Evolutionary conservation across 176 grass and related monocot species (phyloP).

Genomic region (Paspalum vaginatum): DNA sequence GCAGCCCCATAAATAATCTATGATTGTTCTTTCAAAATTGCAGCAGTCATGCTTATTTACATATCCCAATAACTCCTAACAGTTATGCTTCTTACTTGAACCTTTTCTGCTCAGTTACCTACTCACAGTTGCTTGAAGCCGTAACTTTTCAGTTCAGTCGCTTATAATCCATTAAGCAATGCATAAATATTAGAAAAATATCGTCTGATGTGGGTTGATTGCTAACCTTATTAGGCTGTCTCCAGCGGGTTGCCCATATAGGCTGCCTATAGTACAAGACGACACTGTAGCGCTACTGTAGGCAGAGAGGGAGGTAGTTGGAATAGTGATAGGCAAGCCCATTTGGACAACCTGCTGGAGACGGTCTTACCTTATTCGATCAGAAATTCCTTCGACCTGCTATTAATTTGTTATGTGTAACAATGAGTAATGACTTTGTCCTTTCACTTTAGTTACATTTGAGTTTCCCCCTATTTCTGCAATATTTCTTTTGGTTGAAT

Average conservation of each 20-base stretch:
- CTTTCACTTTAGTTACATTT: not conserved
- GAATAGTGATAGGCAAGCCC: no score
- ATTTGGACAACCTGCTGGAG: no score
- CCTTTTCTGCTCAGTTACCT: slow-evolving; percentile 8
- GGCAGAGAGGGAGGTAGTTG: no score
- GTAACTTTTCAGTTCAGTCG: not conserved
- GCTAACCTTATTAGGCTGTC: slow-evolving; percentile 3
- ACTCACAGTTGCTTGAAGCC: slow-evolving; percentile 17
- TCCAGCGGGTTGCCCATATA: no score
- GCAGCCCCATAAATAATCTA: not conserved
- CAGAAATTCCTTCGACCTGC: not conserved
- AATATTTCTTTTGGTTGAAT: slow-evolving; percentile 30
- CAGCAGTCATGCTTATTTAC: not conserved
- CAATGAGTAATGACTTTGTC: not conserved
- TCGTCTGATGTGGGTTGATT: not conserved
- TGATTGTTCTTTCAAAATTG: not conserved
- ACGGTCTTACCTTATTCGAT: slow-evolving; percentile 15
- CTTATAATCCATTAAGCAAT: slow-evolving; percentile 10
- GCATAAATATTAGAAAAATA: not conserved
- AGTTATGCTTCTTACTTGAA: slow-evolving; percentile 12
- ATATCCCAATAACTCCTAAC: not conserved
- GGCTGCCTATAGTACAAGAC: no score
- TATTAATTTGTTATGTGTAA: slow-evolving; percentile 17
- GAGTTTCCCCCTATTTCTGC: slow-evolving; percentile 22
- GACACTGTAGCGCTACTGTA: no score